These are phyloP conservation scores for Ulota crispa DNA, from an alignment of 225 moss, liverwort and hornwort species.

Conservation along the genomic window DNA sequence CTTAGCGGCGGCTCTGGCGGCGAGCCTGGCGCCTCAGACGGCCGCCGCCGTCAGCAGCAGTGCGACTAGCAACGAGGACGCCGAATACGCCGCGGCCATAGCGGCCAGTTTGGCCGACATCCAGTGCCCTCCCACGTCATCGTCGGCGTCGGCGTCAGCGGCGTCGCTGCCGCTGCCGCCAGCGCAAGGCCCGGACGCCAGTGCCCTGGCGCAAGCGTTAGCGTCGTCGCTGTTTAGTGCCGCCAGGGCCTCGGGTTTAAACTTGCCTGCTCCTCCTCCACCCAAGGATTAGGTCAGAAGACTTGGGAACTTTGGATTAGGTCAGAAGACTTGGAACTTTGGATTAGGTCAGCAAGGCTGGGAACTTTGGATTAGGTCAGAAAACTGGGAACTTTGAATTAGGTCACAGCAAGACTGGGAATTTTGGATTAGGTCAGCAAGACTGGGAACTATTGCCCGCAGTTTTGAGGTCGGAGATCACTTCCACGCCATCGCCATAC, in stretches of 20 bases:
- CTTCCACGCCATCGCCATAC: neutral
- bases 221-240: conserved; percentile 59
- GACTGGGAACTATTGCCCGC: neutral
- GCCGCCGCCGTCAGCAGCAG: conserved; percentile 9
- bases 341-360: neutral
- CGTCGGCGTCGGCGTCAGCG: neutral
- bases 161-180: neutral
- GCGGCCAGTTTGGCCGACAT: conserved; percentile 53
- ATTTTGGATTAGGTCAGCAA: too few relatives aligned
- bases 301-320: too few relatives aligned
- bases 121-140: conserved; percentile 32
- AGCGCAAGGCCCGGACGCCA: conserved; percentile 37
- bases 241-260: conserved; percentile 45
- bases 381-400: too few relatives aligned
- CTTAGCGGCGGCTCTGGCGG: conserved; percentile 57
- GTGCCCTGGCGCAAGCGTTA: conserved; percentile 57
- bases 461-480: neutral
- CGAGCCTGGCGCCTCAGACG: conserved; percentile 33
- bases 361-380: neutral
- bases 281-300: conserved; percentile 36
- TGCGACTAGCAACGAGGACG: conserved; percentile 27
- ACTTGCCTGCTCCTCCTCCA: conserved; percentile 39
- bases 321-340: too few relatives aligned
- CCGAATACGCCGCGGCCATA: conserved; percentile 46
- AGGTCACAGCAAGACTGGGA: too few relatives aligned